phyloP scores from a whole-genome alignment of 2,329 filamentous ascomycete genomes.

The Botrytis porri region DNA sequence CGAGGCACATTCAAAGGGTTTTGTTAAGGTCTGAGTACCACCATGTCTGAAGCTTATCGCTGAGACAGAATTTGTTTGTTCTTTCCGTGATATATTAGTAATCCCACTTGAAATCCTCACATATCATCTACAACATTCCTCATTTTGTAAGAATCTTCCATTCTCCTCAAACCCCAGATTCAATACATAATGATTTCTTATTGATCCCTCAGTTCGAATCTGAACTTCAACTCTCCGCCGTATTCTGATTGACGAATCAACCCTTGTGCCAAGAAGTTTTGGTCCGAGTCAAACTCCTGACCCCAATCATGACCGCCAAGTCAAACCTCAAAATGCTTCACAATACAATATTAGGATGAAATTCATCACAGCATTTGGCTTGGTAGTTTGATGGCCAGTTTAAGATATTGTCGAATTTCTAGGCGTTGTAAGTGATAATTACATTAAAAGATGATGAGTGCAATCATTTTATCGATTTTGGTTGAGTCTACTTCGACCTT shows the following conservation, averaged over 20 bases:
- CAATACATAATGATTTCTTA: neutral
- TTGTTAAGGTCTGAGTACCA: neutral
- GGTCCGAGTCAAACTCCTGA: conserved; percentile 12
- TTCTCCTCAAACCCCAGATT: neutral
- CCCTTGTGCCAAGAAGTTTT: conserved; percentile 14
- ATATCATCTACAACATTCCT: neutral
- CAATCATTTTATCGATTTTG: conserved; percentile 1
- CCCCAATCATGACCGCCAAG: conserved; percentile 13
- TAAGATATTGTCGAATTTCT: neutral
- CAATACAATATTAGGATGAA: conserved; percentile 8
- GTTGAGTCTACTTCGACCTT: neutral
- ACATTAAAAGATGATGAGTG: neutral
- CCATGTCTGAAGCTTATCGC: neutral
- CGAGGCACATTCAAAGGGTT: too few species aligned
- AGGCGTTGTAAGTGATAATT: neutral
- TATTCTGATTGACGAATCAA: neutral
- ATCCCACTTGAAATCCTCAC: neutral
- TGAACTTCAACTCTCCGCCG: neutral
- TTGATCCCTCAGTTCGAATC: neutral
- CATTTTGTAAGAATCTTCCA: neutral
- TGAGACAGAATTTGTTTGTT: neutral
- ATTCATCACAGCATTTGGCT: neutral
- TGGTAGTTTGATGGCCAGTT: conserved; percentile 13
- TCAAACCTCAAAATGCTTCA: conserved; percentile 19
- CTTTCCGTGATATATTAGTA: neutral